phyloP scores from a whole-genome alignment of 768 basidiomycete species.

The Dentipellis sp. region DNA sequence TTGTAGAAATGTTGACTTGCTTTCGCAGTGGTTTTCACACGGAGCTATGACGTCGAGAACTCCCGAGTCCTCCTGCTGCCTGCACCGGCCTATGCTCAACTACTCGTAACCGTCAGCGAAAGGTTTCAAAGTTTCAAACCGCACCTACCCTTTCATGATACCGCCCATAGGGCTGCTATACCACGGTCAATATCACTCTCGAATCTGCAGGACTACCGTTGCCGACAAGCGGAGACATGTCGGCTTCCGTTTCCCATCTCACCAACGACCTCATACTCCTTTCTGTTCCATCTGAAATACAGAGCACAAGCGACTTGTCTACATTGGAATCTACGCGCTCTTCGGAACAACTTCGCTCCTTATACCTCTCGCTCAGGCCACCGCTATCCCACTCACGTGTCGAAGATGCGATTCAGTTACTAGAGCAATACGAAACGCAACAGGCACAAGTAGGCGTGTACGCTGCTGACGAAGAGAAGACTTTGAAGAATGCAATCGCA shows the following conservation, averaged over 20 bases:
- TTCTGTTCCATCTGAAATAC: neutral
- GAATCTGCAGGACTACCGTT: too few relatives aligned
- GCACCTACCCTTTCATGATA: too few relatives aligned
- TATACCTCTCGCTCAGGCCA: constrained; percentile 30
- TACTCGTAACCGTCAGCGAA: too few relatives aligned
- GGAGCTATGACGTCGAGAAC: too few relatives aligned
- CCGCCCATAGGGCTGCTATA: too few relatives aligned
- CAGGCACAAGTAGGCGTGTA: neutral
- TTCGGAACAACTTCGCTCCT: constrained; percentile 27
- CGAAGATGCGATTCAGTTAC: constrained; percentile 19
- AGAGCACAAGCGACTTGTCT: neutral
- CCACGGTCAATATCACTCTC: too few relatives aligned
- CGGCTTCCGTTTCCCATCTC: constrained; percentile 11
- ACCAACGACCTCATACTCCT: constrained; percentile 5
- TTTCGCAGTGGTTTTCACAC: too few relatives aligned
- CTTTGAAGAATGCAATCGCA: constrained; percentile 34
- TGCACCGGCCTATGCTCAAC: too few relatives aligned
- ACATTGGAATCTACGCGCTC: neutral
- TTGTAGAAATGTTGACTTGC: too few relatives aligned
- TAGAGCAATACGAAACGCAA: constrained; percentile 18
- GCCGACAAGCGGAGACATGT: neutral
- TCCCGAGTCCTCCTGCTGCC: too few relatives aligned
- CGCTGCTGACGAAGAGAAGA: constrained; percentile 21
- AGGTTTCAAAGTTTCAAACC: too few relatives aligned
- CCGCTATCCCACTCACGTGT: constrained; percentile 20